Evolutionary conservation across 1,139 yeast species (phyloP), one percentile per base, ranked within the genome.

Genomic region (Sugiyamaella japonica): DNA sequence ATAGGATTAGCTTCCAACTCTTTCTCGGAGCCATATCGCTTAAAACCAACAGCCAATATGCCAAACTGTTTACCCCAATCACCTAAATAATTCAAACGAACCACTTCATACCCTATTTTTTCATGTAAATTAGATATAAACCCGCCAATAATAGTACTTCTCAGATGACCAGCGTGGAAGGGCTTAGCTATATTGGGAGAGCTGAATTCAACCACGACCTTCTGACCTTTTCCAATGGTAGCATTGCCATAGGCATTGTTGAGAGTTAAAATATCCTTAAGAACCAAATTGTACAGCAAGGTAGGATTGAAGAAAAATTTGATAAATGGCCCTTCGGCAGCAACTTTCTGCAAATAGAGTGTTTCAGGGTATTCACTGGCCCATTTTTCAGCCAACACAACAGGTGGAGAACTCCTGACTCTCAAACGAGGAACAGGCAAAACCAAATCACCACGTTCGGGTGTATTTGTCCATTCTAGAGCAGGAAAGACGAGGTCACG

Each of bases 61-160:
- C 99, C 99, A 69, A 93, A 93, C 76, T 93, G 99, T 74, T 95
- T 93, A 56, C 99, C 99, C 99, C 99, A 93, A 75, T 93, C 99
- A 69, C 99, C 99, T 63, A 93, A 79, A 74, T 95, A 93, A 76
- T 93, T 93, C 76, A 93, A 79, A 76, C 97, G 84, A 62, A 81
- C 76, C 43, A 95, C 99, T 15, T 89, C 82, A 87, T 93, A 93
- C 42, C 98, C 98, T 57, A 86, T 77, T 64, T 84, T 84, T 73
- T 91, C 97, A 70, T 93, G 89, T 71, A 93, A 79, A 73, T 91
- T 93, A 47, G 96, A 75, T 56, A 95, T 73, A 76, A 90, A 93
- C n/a, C 99, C 98, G 66, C 99, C 99, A 70, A 93, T 93, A 69
- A 93, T 93, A 39, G 99, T 93, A 42, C 97, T 89, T 76, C 99